phyloP scores from a whole-genome alignment of 2,329 filamentous ascomycete species.

The Albophoma yamanashiensis region DNA sequence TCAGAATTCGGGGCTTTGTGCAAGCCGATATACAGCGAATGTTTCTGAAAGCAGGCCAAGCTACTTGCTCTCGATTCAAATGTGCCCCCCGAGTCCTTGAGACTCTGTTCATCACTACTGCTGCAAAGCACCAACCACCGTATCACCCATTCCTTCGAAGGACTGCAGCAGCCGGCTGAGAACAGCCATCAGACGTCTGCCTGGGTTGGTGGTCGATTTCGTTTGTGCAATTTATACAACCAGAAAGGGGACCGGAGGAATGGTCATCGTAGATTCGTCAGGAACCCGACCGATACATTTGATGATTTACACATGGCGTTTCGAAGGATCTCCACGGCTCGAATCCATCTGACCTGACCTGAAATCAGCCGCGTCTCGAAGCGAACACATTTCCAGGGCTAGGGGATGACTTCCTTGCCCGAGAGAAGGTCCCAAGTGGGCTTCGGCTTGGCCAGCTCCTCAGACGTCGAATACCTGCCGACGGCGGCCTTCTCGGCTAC shows the following conservation, averaged over 20 bases:
- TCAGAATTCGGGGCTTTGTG: too few relatives aligned
- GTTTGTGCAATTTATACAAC: conserved; percentile 23
- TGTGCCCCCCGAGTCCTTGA: too few relatives aligned
- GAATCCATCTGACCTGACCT: neutral
- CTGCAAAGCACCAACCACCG: neutral
- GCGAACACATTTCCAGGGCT: neutral
- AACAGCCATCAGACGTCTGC: conserved; percentile 9
- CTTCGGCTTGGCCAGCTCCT: conserved; percentile 10
- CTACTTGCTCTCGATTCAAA: neutral
- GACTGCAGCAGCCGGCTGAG: conserved; percentile 5
- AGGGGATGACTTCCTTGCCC: conserved; percentile 12
- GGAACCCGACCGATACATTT: conserved; percentile 17
- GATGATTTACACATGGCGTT: neutral
- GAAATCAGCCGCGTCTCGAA: neutral
- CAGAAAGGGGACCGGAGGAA: conserved; percentile 29
- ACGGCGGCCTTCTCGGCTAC: conserved; percentile 17
- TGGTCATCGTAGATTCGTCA: conserved; percentile 23
- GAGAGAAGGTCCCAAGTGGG: conserved; percentile 19
- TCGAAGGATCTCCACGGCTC: neutral
- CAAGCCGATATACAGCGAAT: neutral
- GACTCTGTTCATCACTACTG: neutral
- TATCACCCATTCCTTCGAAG: neutral
- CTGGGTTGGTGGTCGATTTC: conserved; percentile 13
- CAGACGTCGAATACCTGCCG: conserved; percentile 9
- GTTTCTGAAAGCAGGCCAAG: neutral